Percentiles rank a stretch among this genome's conserved stretches.
phyloP scores from a whole-genome alignment of 148 eudicot species.

The Tetragonia tetragonoides region DNA sequence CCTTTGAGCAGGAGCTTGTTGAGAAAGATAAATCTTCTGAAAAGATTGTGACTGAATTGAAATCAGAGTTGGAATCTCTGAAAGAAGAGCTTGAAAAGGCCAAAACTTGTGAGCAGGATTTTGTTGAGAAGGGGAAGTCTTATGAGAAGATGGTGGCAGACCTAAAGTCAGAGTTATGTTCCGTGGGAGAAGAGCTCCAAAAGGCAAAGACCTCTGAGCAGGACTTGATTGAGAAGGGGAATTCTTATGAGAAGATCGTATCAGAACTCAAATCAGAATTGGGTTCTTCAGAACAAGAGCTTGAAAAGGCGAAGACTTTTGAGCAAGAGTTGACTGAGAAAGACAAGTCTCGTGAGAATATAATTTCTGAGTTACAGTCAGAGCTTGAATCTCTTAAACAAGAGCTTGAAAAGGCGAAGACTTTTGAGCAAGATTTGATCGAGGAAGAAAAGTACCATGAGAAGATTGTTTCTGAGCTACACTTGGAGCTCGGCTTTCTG shows the following conservation, averaged over 20 bases:
- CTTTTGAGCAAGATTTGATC: slow-evolving; percentile 43
- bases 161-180: slow-evolving; percentile 41
- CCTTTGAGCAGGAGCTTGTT: slow-evolving; percentile 44
- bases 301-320: slow-evolving; percentile 21
- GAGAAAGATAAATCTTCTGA: slow-evolving; percentile 54
- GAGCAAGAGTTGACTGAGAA: slow-evolving; percentile 23
- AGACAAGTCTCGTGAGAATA: slow-evolving; percentile 36
- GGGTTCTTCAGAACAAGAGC: slow-evolving; percentile 12
- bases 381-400: slow-evolving; percentile 44
- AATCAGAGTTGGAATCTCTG: slow-evolving; percentile 51
- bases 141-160: slow-evolving; percentile 14
- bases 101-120: slow-evolving; percentile 36
- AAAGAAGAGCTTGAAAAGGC: slow-evolving; percentile 54
- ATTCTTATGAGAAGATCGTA: slow-evolving; percentile 36
- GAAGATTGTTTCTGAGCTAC: slow-evolving; percentile 40
- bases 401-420: slow-evolving; percentile 49
- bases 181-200: slow-evolving; percentile 58
- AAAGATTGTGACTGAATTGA: slow-evolving; percentile 38
- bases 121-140: slow-evolving; percentile 25
- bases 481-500: slow-evolving; percentile 52
- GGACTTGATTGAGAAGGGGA: slow-evolving; percentile 51
- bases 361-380: slow-evolving; percentile 44
- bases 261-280: slow-evolving; percentile 13
- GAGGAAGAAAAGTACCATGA: slow-evolving; percentile 54
- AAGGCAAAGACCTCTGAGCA: slow-evolving; percentile 51